Evolutionary conservation across 2,329 filamentous ascomycete species (phyloP).

Genomic region (Aureobasidium sp.): DNA sequence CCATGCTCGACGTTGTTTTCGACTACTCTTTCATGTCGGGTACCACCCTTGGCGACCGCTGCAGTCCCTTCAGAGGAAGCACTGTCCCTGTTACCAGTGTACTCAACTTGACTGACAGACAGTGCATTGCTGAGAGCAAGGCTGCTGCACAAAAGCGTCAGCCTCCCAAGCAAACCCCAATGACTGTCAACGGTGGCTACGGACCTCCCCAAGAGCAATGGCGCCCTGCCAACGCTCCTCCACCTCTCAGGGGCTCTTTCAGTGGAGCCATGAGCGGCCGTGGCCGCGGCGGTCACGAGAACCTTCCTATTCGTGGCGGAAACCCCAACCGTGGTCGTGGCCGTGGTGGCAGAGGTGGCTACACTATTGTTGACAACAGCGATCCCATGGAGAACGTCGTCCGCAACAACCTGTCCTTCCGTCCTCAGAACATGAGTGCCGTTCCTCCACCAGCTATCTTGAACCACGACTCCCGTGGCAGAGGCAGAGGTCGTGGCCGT

Average conservation of each 20-base stretch:
- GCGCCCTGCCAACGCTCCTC: slow-evolving; percentile 48
- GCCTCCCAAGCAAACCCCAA: slow-evolving; percentile 20
- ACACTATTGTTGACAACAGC: slow-evolving; percentile 42
- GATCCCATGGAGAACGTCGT: slow-evolving; percentile 49
- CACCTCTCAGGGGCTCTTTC: slow-evolving; percentile 53
- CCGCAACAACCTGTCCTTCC: slow-evolving; percentile 50
- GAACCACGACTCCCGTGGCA: slow-evolving; percentile 35
- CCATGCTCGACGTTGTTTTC: slow-evolving; percentile 86
- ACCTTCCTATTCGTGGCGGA: slow-evolving; percentile 34
- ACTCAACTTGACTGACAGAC: slow-evolving; percentile 75
- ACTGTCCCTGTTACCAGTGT: slow-evolving; percentile 85
- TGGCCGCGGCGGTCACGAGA: slow-evolving; percentile 34
- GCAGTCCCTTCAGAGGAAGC: slow-evolving; percentile 87
- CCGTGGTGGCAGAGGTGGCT: slow-evolving; percentile 33
- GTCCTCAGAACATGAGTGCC: slow-evolving; percentile 46
- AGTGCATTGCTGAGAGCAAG: slow-evolving; percentile 59
- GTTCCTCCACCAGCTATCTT: slow-evolving; percentile 54
- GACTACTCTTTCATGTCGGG: slow-evolving; percentile 96
- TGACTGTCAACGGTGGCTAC: slow-evolving; percentile 34
- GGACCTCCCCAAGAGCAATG: slow-evolving; percentile 56
- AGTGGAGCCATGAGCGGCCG: slow-evolving; percentile 48
- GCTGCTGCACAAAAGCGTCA: slow-evolving; percentile 19
- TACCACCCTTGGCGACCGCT: slow-evolving; percentile 81
- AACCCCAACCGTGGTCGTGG: slow-evolving; percentile 24
- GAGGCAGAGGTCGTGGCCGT: slow-evolving; percentile 23